Evolutionary conservation across 2,329 filamentous ascomycete genomes (phyloP).

Genomic region (Fusarium luffae): DNA sequence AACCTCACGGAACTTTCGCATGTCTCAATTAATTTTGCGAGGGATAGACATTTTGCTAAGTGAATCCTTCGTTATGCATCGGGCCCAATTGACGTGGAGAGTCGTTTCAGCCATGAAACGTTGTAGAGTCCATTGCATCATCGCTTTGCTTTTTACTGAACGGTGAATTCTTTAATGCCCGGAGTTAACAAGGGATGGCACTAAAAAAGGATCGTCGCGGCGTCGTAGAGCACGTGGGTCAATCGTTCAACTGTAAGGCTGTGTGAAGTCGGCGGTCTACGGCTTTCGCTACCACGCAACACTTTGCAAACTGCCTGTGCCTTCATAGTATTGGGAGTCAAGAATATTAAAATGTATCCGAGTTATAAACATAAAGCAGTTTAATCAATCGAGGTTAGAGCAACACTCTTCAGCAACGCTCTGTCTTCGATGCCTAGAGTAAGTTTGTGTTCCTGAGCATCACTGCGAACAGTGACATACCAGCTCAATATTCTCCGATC

Average conservation of each 20-base stretch:
- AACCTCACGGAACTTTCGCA: background rate
- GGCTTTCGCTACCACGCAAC: background rate
- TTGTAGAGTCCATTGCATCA: conserved; percentile 15
- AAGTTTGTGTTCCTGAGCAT: background rate
- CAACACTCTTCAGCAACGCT: fast-evolving
- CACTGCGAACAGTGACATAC: background rate
- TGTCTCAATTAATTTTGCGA: background rate
- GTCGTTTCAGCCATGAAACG: conserved; percentile 3
- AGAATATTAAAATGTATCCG: too few species aligned
- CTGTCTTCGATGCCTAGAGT: too few species aligned
- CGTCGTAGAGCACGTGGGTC: conserved; percentile 19
- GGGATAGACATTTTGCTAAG: background rate
- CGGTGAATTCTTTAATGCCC: background rate
- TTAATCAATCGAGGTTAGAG: fast-evolving
- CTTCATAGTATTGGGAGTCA: too few species aligned
- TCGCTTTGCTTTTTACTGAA: background rate
- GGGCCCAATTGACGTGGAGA: background rate
- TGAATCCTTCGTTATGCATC: conserved; percentile 8
- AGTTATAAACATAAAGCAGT: too few species aligned
- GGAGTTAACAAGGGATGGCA: background rate
- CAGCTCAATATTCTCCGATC: background rate
- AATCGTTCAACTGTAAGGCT: background rate
- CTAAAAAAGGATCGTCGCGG: conserved; percentile 20
- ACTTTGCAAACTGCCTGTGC: fast-evolving
- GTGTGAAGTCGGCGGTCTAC: background rate